Conservation (phyloP, 2,329 filamentous ascomycete genomes). For the Byssoonygena ceratinophila region DNA sequence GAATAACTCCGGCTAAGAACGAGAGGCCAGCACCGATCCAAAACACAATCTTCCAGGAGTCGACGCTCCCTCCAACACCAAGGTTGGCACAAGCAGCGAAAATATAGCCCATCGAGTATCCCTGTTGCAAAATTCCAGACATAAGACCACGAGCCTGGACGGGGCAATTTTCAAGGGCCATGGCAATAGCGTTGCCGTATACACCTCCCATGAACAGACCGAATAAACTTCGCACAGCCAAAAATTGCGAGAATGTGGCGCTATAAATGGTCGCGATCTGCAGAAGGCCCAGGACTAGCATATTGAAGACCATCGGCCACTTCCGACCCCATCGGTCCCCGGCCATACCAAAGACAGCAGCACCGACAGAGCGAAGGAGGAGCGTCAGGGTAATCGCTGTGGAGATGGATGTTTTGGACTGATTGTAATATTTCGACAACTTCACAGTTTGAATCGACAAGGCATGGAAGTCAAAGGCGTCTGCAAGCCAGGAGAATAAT, state of each 20-base stretch:
- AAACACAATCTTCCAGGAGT: slow-evolving; percentile 74
- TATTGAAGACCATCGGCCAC: slow-evolving; percentile 53
- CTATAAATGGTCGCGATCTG: slow-evolving; percentile 53
- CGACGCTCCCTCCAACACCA: slow-evolving; percentile 56
- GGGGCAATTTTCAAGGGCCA: slow-evolving; percentile 53
- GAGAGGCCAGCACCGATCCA: slow-evolving; percentile 83
- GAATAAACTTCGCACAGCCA: slow-evolving; percentile 50
- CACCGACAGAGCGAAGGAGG: slow-evolving; percentile 52
- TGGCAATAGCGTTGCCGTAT: slow-evolving; percentile 52
- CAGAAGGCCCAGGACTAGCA: slow-evolving; percentile 50
- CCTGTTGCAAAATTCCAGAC: slow-evolving; percentile 54
- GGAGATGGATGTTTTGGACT: slow-evolving; percentile 48
- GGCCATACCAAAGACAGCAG: slow-evolving; percentile 48
- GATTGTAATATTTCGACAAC: slow-evolving; percentile 45
- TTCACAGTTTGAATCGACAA: slow-evolving; percentile 48
- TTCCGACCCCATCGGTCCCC: slow-evolving; percentile 48
- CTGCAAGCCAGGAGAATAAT: slow-evolving; percentile 63
- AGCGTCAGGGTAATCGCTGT: slow-evolving; percentile 49
- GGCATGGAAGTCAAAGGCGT: slow-evolving; percentile 54
- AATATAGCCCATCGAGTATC: slow-evolving; percentile 56
- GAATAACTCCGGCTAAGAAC: slow-evolving; percentile 67
- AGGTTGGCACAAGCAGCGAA: slow-evolving; percentile 46
- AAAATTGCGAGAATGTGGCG: slow-evolving; percentile 48
- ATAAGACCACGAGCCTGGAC: slow-evolving; percentile 48
- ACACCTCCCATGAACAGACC: slow-evolving; percentile 52